A percentile compares a stretch with the other conserved stretches of the same genome.
Evolutionary conservation across 2,329 filamentous ascomycete genomes (phyloP).

Genomic region (Microcyclospora pomicola): DNA sequence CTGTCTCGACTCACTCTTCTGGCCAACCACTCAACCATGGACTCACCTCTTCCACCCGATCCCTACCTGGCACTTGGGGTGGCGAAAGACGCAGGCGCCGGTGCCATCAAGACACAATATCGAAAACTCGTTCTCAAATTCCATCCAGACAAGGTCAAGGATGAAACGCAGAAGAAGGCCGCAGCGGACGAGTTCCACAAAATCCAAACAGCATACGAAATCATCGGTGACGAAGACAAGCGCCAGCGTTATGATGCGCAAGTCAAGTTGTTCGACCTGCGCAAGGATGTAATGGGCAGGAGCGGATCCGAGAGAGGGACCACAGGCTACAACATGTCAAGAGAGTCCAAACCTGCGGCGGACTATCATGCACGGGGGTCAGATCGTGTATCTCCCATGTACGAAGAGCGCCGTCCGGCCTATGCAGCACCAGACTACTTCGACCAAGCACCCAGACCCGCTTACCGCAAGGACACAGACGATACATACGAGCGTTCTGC

Average conservation of each 20-base stretch:
- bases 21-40: constrained; percentile 2
- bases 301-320: constrained; percentile 8
- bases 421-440: constrained; percentile 22
- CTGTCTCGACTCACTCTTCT: too few species aligned
- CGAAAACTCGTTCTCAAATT: constrained; percentile 78
- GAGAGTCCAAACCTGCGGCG: constrained; percentile 18
- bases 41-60: constrained; percentile 41
- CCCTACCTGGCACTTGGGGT: constrained; percentile 73
- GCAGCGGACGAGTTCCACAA: constrained; percentile 83
- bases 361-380: constrained; percentile 12
- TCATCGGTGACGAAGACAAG: constrained; percentile 64
- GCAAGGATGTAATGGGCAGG: constrained; percentile 39
- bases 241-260: constrained; percentile 66
- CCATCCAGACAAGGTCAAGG: constrained; percentile 54
- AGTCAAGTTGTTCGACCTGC: constrained; percentile 51
- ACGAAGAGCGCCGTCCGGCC: constrained; percentile 20
- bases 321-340: constrained; percentile 18
- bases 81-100: constrained; percentile 54
- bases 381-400: constrained; percentile 14
- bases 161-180: constrained; percentile 58
- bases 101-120: constrained; percentile 81
- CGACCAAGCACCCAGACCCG: constrained; percentile 20
- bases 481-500: too few species aligned
- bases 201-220: constrained; percentile 85
- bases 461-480: constrained; percentile 25